Evolutionary conservation across 1,139 yeast species (phyloP), one percentile per base, ranked within the genome.

Genomic region (Blastobotrys ciferrii): DNA sequence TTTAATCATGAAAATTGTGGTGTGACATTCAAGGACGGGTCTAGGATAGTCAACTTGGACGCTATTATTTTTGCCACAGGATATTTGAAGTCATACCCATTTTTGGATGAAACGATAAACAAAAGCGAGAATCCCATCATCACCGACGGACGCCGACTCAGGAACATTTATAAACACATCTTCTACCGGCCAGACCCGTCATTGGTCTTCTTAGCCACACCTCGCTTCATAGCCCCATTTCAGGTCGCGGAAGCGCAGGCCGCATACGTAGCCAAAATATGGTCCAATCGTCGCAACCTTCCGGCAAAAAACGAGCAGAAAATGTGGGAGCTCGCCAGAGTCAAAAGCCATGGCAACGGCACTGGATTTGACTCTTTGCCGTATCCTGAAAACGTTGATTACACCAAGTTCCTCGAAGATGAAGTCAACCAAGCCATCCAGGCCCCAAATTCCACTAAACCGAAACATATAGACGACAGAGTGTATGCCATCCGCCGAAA

Each of bases 31-130:
- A 47, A 42, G n/a, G 62, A 59, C 23, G 62, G 60, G 2, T 37
- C 45, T 7, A 18, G 14, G 12, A 28, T 51, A 13, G 58, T 59
- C 0, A 65, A 70, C 43, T 71, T 81, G 39, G 85, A 79, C 49
- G 59, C 56, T 15, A 62, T 83, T n/a, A 61, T 84, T 2, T 82
- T 77, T 62, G 84, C 86, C 31, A 83, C 89, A 1, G 88, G 89
- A 0, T 83, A 78, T 61, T 67, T 74, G 19, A 73, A 77, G 55
- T 71, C 76, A 25, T 67, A 72, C 47, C 81, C 82, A 4, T 76
- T 67, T 49, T 58, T 80, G 42, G 64, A 66, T 18, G 51, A 52
- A 28, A 41, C 46, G 7, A 3, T 40, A 7, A 38, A 45, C 36
- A 49, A 54, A 11, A 32, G 46, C 7, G 40, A 52, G 56, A 48